phyloP scores from a whole-genome alignment of 202 grass and related monocot genomes.

The Bolboschoenoplectus hybrid region DNA sequence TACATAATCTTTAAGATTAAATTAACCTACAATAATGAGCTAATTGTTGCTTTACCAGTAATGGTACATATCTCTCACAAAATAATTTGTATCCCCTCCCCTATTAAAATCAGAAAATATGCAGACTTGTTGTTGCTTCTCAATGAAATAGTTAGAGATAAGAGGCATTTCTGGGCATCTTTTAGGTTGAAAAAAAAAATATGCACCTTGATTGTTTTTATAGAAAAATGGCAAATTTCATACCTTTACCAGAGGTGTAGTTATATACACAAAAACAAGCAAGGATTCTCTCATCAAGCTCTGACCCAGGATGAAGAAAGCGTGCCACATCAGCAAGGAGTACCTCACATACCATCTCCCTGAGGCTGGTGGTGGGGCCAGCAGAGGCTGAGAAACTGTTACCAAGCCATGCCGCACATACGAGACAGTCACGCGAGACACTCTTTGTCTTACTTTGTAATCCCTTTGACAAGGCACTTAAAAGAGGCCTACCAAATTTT shows the following conservation, averaged over 20 bases:
- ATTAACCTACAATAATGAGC: conserved; percentile 8
- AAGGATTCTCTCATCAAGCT: conserved; percentile 82
- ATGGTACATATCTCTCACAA: background rate
- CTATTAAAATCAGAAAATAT: background rate
- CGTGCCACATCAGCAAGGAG: conserved; percentile 65
- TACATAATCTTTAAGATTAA: background rate
- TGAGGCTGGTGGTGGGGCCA: conserved; percentile 1
- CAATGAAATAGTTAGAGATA: background rate
- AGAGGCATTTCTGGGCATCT: conserved; percentile 10
- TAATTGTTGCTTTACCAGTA: conserved; percentile 3
- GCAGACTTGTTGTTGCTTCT: background rate
- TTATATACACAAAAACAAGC: conserved; percentile 89
- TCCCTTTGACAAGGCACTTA: conserved; percentile 70
- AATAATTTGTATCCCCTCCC: background rate
- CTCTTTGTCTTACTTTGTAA: conserved; percentile 79
- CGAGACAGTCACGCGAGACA: conserved; percentile 70
- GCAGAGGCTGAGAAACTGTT: conserved; percentile 26
- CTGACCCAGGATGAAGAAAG: conserved; percentile 82
- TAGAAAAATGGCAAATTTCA: conserved; percentile 20
- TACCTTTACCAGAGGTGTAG: conserved; percentile 98
- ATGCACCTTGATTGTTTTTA: background rate
- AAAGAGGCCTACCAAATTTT: conserved; percentile 53
- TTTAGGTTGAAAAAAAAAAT: background rate
- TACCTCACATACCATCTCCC: conserved; percentile 75
- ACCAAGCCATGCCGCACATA: conserved; percentile 79